phyloP scores from a whole-genome alignment of 495 filamentous ascomycete genomes.

The Penicillium tannophilum region DNA sequence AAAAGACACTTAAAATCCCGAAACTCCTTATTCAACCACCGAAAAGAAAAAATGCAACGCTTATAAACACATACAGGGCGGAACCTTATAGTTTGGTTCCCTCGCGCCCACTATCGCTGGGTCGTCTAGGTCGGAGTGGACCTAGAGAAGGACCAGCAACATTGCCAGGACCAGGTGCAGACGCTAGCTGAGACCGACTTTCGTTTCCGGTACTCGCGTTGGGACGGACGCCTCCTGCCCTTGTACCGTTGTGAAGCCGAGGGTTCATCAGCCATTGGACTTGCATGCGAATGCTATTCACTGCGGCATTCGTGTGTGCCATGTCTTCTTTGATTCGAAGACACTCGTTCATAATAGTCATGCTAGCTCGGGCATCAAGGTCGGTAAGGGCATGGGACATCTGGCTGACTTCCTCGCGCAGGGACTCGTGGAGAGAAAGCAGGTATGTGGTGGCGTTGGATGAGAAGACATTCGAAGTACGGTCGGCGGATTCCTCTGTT shows the following conservation, averaged over 20 bases:
- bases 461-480: slow-evolving; percentile 29
- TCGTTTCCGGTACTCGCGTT: slow-evolving; percentile 19
- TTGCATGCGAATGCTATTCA: slow-evolving; percentile 65
- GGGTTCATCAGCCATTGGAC: slow-evolving; percentile 70
- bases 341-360: slow-evolving; percentile 70
- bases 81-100: slow-evolving; percentile 43
- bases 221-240: slow-evolving; percentile 27
- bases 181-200: slow-evolving; percentile 23
- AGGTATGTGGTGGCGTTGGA: slow-evolving; percentile 58
- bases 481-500: slow-evolving; percentile 22
- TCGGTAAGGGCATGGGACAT: slow-evolving; percentile 61
- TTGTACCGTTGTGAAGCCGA: slow-evolving; percentile 51
- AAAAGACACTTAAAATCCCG: not conserved
- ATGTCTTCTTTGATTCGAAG: slow-evolving; percentile 69
- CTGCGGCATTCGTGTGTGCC: slow-evolving; percentile 64
- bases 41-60: slow-evolving; percentile 20
- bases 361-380: slow-evolving; percentile 64
- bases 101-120: slow-evolving; percentile 50
- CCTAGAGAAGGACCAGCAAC: slow-evolving; percentile 28
- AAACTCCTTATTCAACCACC: slow-evolving; percentile 7
- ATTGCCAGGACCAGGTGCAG: slow-evolving; percentile 33
- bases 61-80: slow-evolving; percentile 11
- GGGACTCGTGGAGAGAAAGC: slow-evolving; percentile 66
- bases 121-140: slow-evolving; percentile 35
- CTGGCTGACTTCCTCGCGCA: slow-evolving; percentile 64